Evolutionary conservation across 352 stramenopile genomes (phyloP).

Genomic region (Globisporangium abappressorium): DNA sequence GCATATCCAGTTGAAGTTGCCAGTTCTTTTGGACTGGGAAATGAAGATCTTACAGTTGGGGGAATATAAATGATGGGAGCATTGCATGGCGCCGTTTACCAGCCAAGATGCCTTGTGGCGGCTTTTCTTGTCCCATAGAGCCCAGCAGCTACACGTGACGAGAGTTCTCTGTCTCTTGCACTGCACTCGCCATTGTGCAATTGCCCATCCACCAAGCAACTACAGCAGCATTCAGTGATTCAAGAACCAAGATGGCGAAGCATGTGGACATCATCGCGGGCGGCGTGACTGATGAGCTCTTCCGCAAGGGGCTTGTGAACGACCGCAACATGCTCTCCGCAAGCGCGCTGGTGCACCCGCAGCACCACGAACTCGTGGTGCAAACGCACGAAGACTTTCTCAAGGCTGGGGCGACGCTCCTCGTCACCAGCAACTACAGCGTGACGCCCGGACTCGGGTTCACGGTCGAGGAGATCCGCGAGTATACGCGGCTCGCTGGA

Average conservation of each 20-base stretch:
- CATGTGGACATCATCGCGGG: conserved; percentile 70
- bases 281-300: conserved; percentile 88
- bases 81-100: too few species aligned
- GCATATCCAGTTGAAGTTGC: too few species aligned
- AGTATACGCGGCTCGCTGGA: conserved; percentile 60
- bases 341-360: conserved; percentile 61
- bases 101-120: too few species aligned
- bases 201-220: neutral
- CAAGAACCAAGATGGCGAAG: conserved; percentile 6
- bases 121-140: too few species aligned
- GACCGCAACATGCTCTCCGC: conserved; percentile 91
- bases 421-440: conserved; percentile 89
- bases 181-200: conserved; percentile 2
- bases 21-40: too few species aligned
- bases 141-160: neutral
- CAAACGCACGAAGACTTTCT: conserved; percentile 77
- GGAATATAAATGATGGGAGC: too few species aligned
- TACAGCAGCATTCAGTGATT: neutral
- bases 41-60: too few species aligned
- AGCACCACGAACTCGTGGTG: conserved; percentile 69
- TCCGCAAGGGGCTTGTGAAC: conserved; percentile 78
- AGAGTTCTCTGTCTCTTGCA: neutral
- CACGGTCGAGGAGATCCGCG: conserved; percentile 61
- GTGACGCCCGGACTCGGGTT: conserved; percentile 88
- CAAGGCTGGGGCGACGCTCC: conserved; percentile 64